Percentiles rank a stretch among this genome's conserved stretches.
Conservation (phyloP, 108 stramenopile genomes). For the Nannochloropsis oceanica region DNA sequence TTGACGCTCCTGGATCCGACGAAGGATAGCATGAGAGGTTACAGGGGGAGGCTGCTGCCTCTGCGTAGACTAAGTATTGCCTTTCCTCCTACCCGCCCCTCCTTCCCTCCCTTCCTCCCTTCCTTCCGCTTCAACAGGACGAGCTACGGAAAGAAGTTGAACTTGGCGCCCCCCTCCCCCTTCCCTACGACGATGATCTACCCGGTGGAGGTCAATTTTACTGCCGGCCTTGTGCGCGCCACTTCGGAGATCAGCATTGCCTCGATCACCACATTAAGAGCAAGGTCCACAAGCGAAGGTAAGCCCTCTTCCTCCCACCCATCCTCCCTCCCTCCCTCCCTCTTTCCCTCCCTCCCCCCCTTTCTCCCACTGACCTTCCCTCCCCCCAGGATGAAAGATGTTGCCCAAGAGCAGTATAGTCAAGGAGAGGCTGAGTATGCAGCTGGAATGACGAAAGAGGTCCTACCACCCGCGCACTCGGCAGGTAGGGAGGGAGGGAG, state of each 20-base stretch:
- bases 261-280: constrained; percentile 78
- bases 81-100: too few relatives aligned
- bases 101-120: neutral
- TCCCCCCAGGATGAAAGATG: neutral
- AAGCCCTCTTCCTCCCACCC: neutral
- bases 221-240: constrained; percentile 78
- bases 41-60: too few relatives aligned
- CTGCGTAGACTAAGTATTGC: too few relatives aligned
- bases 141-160: constrained; percentile 80
- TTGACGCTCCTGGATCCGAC: too few relatives aligned
- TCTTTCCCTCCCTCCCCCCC: neutral
- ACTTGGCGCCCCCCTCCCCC: constrained; percentile 46
- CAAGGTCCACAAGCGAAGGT: constrained; percentile 38
- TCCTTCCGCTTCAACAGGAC: constrained; percentile 46
- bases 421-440: too few relatives aligned
- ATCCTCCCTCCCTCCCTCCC: neutral
- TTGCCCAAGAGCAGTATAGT: too few relatives aligned
- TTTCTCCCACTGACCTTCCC: neutral
- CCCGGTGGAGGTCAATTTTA: constrained; percentile 97
- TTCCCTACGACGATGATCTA: constrained; percentile 83
- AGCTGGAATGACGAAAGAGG: neutral
- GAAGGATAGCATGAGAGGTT: too few relatives aligned
- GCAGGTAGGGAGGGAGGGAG: neutral
- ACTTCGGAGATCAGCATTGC: constrained; percentile 75
- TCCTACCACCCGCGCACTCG: neutral